phyloP scores from a whole-genome alignment of 2,329 filamentous ascomycete species.

The Arthroderma uncinatum region DNA sequence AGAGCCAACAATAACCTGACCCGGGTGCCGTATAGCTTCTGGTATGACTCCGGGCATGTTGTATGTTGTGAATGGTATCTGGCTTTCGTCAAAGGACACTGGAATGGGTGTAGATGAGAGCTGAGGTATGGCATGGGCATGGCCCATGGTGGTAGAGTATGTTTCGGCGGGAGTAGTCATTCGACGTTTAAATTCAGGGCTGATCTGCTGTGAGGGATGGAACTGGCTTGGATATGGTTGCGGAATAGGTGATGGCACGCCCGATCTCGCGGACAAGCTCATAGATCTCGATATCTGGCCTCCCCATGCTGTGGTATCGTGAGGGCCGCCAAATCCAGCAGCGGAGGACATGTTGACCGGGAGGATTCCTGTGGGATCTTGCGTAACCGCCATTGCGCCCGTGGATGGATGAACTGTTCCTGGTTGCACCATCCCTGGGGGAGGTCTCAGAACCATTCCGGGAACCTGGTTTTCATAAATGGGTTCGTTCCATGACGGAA shows the following conservation, averaged over 20 bases:
- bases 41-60: neutral
- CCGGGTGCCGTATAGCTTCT: neutral
- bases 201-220: constrained; percentile 1
- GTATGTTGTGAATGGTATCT: constrained; percentile 4
- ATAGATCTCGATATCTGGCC: constrained; percentile 2
- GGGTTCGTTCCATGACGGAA: constrained; percentile 26
- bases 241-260: constrained; percentile 1
- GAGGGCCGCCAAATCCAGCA: neutral
- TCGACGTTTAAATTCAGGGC: constrained; percentile 8
- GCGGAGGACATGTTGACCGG: constrained; percentile 2
- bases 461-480: constrained; percentile 28
- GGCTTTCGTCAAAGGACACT: neutral
- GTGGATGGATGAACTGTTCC: constrained; percentile 8
- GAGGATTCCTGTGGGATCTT: constrained; percentile 6
- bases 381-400: constrained; percentile 2
- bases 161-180: constrained; percentile 2
- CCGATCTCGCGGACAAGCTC: neutral
- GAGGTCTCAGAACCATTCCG: constrained; percentile 8
- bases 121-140: constrained; percentile 5
- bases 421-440: constrained; percentile 6
- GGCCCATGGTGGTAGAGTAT: neutral
- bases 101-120: neutral
- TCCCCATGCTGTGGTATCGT: neutral
- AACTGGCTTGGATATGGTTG: constrained; percentile 1
- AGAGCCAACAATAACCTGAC: constrained; percentile 3